Conservation (phyloP, 2,329 filamentous ascomycete species). For the Dactylellina cionopaga region DNA sequence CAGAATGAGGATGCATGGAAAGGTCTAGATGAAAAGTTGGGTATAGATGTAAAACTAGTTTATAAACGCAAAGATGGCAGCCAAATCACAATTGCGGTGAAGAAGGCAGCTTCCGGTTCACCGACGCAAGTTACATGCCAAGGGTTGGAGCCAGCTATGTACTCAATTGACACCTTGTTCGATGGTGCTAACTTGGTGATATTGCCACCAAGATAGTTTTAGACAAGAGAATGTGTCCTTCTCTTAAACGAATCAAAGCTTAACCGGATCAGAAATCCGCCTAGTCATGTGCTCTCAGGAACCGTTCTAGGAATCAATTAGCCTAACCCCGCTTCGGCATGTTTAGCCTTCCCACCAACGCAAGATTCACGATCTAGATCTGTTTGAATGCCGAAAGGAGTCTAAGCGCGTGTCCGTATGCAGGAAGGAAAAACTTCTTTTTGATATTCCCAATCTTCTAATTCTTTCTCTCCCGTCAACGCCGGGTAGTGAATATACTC, state of each 20-base stretch:
- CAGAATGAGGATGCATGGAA: not conserved
- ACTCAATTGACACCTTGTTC: constrained; percentile 9
- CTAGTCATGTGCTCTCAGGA: no score
- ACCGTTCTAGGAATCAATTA: no score
- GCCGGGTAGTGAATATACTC: no score
- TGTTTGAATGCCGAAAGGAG: constrained; percentile 12
- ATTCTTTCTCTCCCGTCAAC: not conserved
- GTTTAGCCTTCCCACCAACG: constrained; percentile 27
- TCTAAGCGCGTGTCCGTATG: constrained; percentile 27
- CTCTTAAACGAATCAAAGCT: no score
- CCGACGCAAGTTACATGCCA: not conserved
- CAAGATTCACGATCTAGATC: constrained; percentile 37
- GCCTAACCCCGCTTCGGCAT: constrained; percentile 30
- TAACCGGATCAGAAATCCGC: no score
- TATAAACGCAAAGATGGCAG: not conserved
- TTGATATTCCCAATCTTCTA: not conserved
- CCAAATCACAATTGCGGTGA: not conserved
- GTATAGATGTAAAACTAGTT: not conserved
- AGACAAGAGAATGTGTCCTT: not conserved
- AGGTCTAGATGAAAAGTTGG: not conserved
- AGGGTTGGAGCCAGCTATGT: constrained; percentile 4
- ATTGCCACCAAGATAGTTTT: not conserved
- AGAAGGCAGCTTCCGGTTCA: not conserved
- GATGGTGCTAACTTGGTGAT: constrained; percentile 10
- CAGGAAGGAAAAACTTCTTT: not conserved